Evolutionary conservation across 306 rosid genomes (phyloP), one percentile per base, ranked within the genome.

Genomic region (Prosopis cineraria): DNA sequence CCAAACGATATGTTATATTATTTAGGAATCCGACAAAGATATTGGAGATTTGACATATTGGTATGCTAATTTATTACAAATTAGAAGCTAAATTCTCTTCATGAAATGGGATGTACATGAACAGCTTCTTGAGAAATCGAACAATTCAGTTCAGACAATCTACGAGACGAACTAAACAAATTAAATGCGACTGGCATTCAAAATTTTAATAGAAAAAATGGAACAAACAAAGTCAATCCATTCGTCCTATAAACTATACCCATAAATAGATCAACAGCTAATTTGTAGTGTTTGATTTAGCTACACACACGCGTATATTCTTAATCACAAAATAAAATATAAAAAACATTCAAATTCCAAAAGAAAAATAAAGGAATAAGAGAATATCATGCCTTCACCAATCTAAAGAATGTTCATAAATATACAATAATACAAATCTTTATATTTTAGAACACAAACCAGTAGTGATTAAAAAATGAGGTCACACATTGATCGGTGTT

Each of bases 401-500:
- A 65, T 36, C 70, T 30, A 9, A 63, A 33, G 2, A 7, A 63
- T 1, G 25, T 63, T 19, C 24, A 63, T 34, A 34, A 17, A 68
- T 68, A 71, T 50, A 14, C 12, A 25, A 70, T 5, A 73, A 29
- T 27, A 25, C 43, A 33, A 10, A 47, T 22, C 39, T 47, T 10
- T 39, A 64, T 30, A 34, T 10, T 37, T 40, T 8, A 40, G 7
- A 68, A 22, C 55, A 58, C 37, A 33, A 19, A 67, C 7, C 30
- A 33, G 19, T 30, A 59, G 10, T 1, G 41, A 29, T n/a, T 59
- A 10, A 60, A 75, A 65, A 37, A 37, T 19, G 0, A 48, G 7
- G 56, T 69, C 73, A 76, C 73, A 76, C 73, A 70, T 48, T 48
- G 39, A 47, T 24, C 62, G 34, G 24, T 25, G 7, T 40, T 47